Evolutionary conservation across 169 alveolate species (phyloP).

Genomic region (Cryptosporidium parvum): DNA sequence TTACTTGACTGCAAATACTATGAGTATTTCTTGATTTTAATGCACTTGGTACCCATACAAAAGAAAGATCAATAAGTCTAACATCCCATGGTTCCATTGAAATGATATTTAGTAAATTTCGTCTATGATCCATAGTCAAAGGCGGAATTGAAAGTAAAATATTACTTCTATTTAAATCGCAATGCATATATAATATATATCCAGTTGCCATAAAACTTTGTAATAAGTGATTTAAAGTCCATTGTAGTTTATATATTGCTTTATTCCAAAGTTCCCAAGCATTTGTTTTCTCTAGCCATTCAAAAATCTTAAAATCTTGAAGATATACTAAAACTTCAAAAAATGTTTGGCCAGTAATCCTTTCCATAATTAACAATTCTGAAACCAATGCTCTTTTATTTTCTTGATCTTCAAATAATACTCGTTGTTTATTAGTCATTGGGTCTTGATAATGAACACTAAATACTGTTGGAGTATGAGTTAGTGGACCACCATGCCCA

Average conservation of each 20-base stretch:
- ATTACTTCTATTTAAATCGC: slow-evolving; percentile 72
- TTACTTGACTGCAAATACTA: slow-evolving; percentile 62
- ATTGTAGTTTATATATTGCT: slow-evolving; percentile 49
- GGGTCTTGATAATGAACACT: slow-evolving; percentile 64
- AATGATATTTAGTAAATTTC: slow-evolving; percentile 29
- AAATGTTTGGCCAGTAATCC: slow-evolving; percentile 64
- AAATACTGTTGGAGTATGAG: slow-evolving; percentile 70
- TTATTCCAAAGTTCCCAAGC: slow-evolving; percentile 58
- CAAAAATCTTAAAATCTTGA: slow-evolving; percentile 16
- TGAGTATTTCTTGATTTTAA: slow-evolving; percentile 48
- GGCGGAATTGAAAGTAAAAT: slow-evolving; percentile 47
- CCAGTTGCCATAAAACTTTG: slow-evolving; percentile 70
- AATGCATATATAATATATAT: slow-evolving; percentile 68
- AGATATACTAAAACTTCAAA: slow-evolving; percentile 39
- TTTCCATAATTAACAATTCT: slow-evolving; percentile 61
- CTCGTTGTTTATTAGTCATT: slow-evolving; percentile 13
- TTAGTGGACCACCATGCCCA: slow-evolving; percentile 59
- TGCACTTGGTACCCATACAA: slow-evolving; percentile 67
- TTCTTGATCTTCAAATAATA: slow-evolving; percentile 56
- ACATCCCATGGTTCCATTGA: slow-evolving; percentile 59
- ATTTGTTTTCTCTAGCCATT: slow-evolving; percentile 59
- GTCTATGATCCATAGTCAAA: slow-evolving; percentile 48
- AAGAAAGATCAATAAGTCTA: slow-evolving; percentile 61
- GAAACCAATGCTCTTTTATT: slow-evolving; percentile 62
- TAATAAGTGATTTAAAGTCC: slow-evolving; percentile 49